These are phyloP conservation scores for Podospora pseudopauciseta DNA, from an alignment of 495 filamentous ascomycete genomes.

Conservation along the genomic window DNA sequence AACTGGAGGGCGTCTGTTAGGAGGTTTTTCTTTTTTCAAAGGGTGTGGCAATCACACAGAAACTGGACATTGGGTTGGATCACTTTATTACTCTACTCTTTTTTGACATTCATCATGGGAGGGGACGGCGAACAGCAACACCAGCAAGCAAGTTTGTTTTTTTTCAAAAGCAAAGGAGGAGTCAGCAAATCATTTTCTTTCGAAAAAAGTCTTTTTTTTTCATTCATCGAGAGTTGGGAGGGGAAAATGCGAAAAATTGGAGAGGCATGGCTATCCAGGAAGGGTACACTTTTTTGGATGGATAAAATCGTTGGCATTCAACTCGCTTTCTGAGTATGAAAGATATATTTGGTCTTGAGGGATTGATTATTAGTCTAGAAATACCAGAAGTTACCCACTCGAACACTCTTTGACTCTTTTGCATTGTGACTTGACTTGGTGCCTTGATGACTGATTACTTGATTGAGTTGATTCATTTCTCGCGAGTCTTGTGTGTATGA, in stretches of 20 bases:
- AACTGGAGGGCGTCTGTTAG: conserved; percentile 12
- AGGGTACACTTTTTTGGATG: conserved; percentile 13
- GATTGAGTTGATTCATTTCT: neutral
- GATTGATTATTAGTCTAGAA: conserved; percentile 30
- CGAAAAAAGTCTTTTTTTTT: conserved; percentile 12
- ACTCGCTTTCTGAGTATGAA: conserved; percentile 57
- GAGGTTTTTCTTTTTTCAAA: conserved; percentile 1
- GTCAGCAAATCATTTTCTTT: conserved; percentile 27
- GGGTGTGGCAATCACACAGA: conserved; percentile 11
- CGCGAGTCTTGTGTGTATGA: too few relatives aligned
- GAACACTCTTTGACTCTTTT: conserved; percentile 15
- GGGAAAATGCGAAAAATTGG: conserved; percentile 11
- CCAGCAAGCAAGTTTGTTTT: conserved; percentile 11
- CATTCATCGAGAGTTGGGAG: conserved; percentile 14
- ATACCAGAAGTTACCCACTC: conserved; percentile 59
- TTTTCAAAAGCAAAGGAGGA: conserved; percentile 13
- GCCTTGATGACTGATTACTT: neutral
- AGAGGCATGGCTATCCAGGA: neutral
- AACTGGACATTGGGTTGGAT: conserved; percentile 33
- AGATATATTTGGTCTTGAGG: conserved; percentile 38
- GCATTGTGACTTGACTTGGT: neutral
- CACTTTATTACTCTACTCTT: conserved; percentile 14
- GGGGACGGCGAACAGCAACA: conserved; percentile 13
- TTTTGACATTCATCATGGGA: conserved; percentile 7
- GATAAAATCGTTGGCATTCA: conserved; percentile 23